These are phyloP conservation scores for Dactylellina drechsleri DNA, from an alignment of 2,329 filamentous ascomycete genomes.

Conservation along the genomic window DNA sequence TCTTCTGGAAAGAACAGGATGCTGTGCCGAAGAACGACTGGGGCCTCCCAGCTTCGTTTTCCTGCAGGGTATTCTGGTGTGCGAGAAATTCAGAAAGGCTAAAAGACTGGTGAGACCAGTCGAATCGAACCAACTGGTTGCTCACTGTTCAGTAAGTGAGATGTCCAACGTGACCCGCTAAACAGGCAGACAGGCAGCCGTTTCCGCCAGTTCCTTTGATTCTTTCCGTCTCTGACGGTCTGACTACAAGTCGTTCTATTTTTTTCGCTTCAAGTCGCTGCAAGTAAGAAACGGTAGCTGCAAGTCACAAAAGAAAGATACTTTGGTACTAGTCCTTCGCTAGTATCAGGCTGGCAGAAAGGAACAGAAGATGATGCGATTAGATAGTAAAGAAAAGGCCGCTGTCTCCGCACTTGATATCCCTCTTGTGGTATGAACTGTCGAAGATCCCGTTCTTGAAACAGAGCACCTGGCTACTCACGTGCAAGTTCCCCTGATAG, in stretches of 20 bases:
- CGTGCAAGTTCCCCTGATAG: conserved; percentile 13
- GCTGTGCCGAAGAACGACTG: conserved; percentile 41
- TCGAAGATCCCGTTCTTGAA: conserved; percentile 48
- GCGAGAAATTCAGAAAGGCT: conserved; percentile 26
- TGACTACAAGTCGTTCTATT: conserved; percentile 19
- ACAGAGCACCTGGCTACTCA: conserved; percentile 7
- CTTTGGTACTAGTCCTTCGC: not conserved
- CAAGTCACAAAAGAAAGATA: not conserved
- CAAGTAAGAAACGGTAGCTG: not conserved
- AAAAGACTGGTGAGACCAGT: conserved; percentile 34
- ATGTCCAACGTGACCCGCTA: conserved; percentile 44
- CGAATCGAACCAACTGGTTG: no score
- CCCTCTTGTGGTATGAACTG: conserved; percentile 10
- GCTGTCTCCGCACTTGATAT: conserved; percentile 7
- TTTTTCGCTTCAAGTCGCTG: conserved; percentile 1
- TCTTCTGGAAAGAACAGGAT: conserved; percentile 52
- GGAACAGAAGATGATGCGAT: not conserved
- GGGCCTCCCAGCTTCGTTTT: conserved; percentile 50
- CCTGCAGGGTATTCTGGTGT: conserved; percentile 33
- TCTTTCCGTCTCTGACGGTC: not conserved
- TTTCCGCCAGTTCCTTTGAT: conserved; percentile 29
- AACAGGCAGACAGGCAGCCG: conserved; percentile 48
- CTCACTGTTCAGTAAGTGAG: not conserved
- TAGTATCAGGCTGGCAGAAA: not conserved
- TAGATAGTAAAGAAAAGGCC: not conserved